Percentiles rank a stretch among this genome's conserved stretches.
Evolutionary conservation across 495 filamentous ascomycete genomes (phyloP).

Genomic region (Xylaria acuta): DNA sequence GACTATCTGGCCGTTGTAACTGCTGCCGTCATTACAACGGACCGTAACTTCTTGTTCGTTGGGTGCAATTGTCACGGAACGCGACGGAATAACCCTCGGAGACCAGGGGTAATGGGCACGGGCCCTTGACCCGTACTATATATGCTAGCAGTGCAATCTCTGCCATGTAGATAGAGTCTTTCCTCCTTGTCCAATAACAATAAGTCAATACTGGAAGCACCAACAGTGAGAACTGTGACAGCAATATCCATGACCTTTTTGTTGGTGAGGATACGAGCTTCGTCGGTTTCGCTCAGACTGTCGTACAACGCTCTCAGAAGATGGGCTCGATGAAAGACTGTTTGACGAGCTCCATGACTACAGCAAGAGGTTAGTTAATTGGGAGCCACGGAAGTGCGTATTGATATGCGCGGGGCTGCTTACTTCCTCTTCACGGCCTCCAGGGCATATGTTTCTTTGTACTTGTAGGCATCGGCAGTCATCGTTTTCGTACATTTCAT

Average conservation of each 20-base stretch:
- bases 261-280: neutral
- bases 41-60: neutral
- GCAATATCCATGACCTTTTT: neutral
- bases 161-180: too few species aligned
- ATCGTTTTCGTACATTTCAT: neutral
- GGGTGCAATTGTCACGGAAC: too few species aligned
- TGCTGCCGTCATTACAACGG: neutral
- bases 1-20: too few species aligned
- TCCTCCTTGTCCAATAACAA: too few species aligned
- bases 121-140: too few species aligned
- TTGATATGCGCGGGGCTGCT: neutral
- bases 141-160: too few species aligned
- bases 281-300: neutral
- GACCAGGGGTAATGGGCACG: too few species aligned
- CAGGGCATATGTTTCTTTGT: neutral
- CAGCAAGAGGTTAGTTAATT: neutral
- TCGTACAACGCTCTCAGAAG: neutral
- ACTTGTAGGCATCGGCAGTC: neutral
- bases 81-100: too few species aligned
- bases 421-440: neutral
- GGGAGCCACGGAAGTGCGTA: neutral
- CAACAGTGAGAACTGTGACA: too few species aligned
- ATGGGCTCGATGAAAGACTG: neutral
- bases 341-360: neutral
- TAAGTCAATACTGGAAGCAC: too few species aligned